These are phyloP conservation scores for Phytophthora pistaciae DNA, from an alignment of 352 stramenopile genomes.

Conservation along the genomic window DNA sequence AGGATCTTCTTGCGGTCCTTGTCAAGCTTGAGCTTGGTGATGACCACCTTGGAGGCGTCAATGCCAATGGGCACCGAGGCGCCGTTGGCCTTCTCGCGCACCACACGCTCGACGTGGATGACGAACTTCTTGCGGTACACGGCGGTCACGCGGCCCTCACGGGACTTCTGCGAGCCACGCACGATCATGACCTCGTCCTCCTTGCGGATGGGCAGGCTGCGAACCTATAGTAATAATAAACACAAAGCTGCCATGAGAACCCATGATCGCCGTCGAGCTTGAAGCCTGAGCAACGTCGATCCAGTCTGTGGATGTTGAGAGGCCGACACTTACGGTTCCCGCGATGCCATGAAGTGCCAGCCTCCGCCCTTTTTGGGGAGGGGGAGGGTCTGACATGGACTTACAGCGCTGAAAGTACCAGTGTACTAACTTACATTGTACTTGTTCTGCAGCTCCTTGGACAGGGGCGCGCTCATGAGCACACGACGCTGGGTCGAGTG, in stretches of 20 bases:
- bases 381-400: constrained; percentile 79
- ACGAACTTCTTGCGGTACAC: constrained; percentile 99
- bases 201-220: constrained; percentile 98
- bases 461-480: constrained; percentile 98
- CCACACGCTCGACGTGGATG: constrained; percentile 99
- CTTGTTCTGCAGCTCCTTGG: constrained; percentile 99
- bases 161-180: constrained; percentile 97
- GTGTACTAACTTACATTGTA: constrained; percentile 98
- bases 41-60: constrained; percentile 98
- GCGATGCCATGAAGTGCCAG: constrained; percentile 93
- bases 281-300: not conserved
- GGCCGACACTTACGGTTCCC: constrained; percentile 83
- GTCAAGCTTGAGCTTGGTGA: constrained; percentile 99
- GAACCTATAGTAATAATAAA: constrained; percentile 71
- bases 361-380: not conserved
- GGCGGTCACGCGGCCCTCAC: constrained; percentile 98
- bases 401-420: constrained; percentile 90
- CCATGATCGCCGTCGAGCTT: not conserved
- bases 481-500: constrained; percentile 96
- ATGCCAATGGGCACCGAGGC: constrained; percentile 97
- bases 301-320: not conserved
- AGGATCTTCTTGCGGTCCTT: constrained; percentile 99
- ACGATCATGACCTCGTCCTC: constrained; percentile 99
- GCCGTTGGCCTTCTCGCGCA: constrained; percentile 99
- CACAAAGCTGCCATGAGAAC: constrained; percentile 7